These are phyloP conservation scores for Cucumis hystrix DNA, from an alignment of 306 rosid genomes.

Conservation along the genomic window DNA sequence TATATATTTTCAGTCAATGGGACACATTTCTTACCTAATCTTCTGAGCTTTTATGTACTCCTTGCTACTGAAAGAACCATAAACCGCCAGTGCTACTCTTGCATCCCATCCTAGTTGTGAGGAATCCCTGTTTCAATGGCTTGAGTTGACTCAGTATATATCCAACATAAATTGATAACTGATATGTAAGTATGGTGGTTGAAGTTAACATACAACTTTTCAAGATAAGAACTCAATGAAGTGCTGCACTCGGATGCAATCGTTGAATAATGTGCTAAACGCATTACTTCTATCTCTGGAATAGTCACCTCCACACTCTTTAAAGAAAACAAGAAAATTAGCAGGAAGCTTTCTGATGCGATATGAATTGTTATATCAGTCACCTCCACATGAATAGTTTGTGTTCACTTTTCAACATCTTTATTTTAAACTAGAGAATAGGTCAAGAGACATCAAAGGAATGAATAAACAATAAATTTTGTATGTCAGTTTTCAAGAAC, in stretches of 20 bases:
- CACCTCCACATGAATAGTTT: not conserved
- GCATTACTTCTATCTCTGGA: slow-evolving; percentile 93
- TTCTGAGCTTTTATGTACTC: slow-evolving; percentile 84
- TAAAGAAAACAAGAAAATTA: slow-evolving; percentile 16
- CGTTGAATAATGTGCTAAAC: slow-evolving; percentile 77
- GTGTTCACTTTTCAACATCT: not conserved
- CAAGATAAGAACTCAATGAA: slow-evolving; percentile 33
- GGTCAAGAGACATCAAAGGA: not conserved
- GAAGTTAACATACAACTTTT: slow-evolving; percentile 35
- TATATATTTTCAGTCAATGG: not conserved
- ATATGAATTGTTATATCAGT: not conserved
- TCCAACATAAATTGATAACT: not conserved
- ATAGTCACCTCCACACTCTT: slow-evolving; percentile 76
- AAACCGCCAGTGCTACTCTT: slow-evolving; percentile 67
- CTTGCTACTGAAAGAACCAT: slow-evolving; percentile 63
- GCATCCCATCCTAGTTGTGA: slow-evolving; percentile 86
- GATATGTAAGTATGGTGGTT: slow-evolving; percentile 3
- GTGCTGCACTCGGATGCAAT: slow-evolving; percentile 76
- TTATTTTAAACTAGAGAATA: not conserved
- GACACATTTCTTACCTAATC: slow-evolving; percentile 36
- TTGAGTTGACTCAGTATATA: slow-evolving; percentile 7
- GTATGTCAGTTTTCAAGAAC: not conserved
- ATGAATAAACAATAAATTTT: not conserved
- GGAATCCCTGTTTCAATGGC: slow-evolving; percentile 33
- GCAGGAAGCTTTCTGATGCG: not conserved